Percentiles rank a stretch among this genome's conserved stretches.
These are phyloP conservation scores for Aspergillus sp. DNA, from an alignment of 2,329 filamentous ascomycete species.

Conservation along the genomic window DNA sequence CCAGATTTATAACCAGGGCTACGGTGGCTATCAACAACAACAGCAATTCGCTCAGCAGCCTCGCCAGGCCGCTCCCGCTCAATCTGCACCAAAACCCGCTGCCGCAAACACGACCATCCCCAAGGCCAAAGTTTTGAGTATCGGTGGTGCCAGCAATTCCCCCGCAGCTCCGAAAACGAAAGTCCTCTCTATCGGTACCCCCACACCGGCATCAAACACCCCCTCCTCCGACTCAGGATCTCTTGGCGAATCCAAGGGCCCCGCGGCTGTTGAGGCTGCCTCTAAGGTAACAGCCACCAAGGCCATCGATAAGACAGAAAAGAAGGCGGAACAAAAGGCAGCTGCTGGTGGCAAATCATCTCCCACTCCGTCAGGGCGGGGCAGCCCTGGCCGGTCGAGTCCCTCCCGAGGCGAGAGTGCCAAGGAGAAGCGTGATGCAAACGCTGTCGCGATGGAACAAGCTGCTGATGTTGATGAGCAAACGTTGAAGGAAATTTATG, in stretches of 20 bases:
- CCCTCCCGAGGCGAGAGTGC: conserved; percentile 62
- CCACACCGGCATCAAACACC: conserved; percentile 35
- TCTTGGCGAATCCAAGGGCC: conserved; percentile 43
- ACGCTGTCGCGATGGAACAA: conserved; percentile 82
- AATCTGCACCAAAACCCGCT: conserved; percentile 49
- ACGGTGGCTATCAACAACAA: conserved; percentile 47
- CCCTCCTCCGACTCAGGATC: conserved; percentile 54
- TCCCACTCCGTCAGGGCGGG: conserved; percentile 78
- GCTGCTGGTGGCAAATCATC: conserved; percentile 70
- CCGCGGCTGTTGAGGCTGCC: conserved; percentile 62
- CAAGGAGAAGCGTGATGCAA: conserved; percentile 66
- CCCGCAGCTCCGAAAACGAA: conserved; percentile 61
- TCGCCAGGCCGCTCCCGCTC: conserved; percentile 44
- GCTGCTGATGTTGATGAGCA: conserved; percentile 76
- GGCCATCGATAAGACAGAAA: conserved; percentile 87
- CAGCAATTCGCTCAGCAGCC: conserved; percentile 28
- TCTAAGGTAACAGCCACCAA: conserved; percentile 84
- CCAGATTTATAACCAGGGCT: conserved; percentile 46
- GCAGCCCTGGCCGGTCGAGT: conserved; percentile 75
- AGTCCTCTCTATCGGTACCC: conserved; percentile 72
- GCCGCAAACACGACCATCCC: conserved; percentile 42
- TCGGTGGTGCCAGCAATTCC: conserved; percentile 53
- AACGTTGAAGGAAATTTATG: conserved; percentile 88
- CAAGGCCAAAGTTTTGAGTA: conserved; percentile 61
- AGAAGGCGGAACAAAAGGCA: conserved; percentile 54